Evolutionary conservation across 2,329 filamentous ascomycete species (phyloP).

Genomic region (Fusarium piperis): DNA sequence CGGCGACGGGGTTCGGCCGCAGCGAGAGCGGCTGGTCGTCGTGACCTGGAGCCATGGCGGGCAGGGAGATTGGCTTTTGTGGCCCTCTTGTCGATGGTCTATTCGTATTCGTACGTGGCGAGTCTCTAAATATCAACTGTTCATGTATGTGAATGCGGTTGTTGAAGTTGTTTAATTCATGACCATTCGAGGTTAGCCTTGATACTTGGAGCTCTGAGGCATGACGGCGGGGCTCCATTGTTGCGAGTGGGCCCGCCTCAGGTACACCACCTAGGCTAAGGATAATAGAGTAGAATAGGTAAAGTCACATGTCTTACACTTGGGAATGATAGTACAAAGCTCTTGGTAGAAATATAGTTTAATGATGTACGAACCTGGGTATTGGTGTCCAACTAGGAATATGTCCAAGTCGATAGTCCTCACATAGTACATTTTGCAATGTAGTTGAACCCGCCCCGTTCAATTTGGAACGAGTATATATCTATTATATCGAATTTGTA

Average conservation of each 20-base stretch:
- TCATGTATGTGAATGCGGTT: neutral
- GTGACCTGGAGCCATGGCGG: conserved; percentile 46
- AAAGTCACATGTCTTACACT: too few species aligned
- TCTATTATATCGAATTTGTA: neutral
- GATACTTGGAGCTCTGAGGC: neutral
- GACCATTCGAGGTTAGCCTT: neutral
- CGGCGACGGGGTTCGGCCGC: conserved; percentile 59
- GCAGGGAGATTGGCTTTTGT: neutral
- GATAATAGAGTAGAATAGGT: too few species aligned
- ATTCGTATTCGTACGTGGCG: neutral
- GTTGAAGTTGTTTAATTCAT: neutral
- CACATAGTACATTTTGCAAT: neutral
- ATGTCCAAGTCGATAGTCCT: neutral
- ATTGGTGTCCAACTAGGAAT: too few species aligned
- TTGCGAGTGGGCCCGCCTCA: neutral
- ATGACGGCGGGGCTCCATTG: neutral
- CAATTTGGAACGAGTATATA: neutral
- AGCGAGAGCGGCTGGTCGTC: conserved; percentile 50
- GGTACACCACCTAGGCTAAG: too few species aligned
- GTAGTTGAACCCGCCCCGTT: neutral
- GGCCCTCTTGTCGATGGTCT: neutral
- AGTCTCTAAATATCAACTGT: neutral
- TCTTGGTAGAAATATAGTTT: too few species aligned
- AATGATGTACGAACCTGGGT: too few species aligned
- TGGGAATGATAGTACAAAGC: too few species aligned